phyloP scores from a whole-genome alignment of 1,284 basidiomycete genomes.

The Wallemia ichthyophaga region DNA sequence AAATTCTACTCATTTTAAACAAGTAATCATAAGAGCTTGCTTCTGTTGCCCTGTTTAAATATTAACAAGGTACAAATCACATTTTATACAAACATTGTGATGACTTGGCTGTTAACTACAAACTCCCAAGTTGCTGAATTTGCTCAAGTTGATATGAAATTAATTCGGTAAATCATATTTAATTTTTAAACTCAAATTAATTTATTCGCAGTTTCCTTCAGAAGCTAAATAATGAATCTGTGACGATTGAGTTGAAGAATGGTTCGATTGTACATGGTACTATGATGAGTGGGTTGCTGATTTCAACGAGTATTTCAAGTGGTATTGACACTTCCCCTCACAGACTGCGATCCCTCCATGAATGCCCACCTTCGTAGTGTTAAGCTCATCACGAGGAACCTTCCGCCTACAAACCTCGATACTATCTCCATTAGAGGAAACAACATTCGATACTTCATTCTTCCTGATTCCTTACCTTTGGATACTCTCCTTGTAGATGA shows the following conservation, averaged over 20 bases:
- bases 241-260: slow-evolving; percentile 93
- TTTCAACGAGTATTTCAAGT: no score
- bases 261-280: slow-evolving; percentile 85
- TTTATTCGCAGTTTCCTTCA: slow-evolving; percentile 50
- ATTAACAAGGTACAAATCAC: no score
- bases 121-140: no score
- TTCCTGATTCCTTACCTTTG: slow-evolving; percentile 81
- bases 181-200: neutral
- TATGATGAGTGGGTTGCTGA: slow-evolving; percentile 44
- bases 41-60: neutral
- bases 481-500: slow-evolving; percentile 94
- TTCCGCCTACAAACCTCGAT: slow-evolving; percentile 53
- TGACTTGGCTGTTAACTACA: neutral
- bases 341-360: slow-evolving; percentile 88
- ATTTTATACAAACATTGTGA: neutral
- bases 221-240: slow-evolving; percentile 99
- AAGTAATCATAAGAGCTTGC: neutral
- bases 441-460: slow-evolving; percentile 57
- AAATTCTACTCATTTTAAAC: neutral
- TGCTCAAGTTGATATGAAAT: no score
- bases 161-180: neutral
- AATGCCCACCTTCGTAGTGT: slow-evolving; percentile 91
- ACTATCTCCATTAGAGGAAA: slow-evolving; percentile 69
- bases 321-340: neutral
- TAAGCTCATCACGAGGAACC: slow-evolving; percentile 72